A percentile compares a stretch with the other conserved stretches of the same genome.
phyloP scores from a whole-genome alignment of 2,329 filamentous ascomycete genomes.

The Pezicula carpinea region DNA sequence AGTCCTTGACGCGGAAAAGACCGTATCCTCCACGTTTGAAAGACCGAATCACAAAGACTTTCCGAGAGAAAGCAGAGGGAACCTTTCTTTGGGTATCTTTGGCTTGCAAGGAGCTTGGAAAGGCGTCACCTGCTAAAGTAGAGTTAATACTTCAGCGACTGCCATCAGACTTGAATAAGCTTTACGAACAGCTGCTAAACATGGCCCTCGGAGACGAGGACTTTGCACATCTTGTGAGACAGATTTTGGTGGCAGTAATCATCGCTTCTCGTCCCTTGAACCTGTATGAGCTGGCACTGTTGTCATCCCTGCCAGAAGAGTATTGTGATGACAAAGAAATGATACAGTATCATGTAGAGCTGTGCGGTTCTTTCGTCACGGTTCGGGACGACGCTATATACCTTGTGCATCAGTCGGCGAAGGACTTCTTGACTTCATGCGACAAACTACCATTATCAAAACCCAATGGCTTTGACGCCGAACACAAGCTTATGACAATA shows the following conservation, averaged over 20 bases:
- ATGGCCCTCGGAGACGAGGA: slow-evolving; percentile 12
- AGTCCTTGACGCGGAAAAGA: slow-evolving; percentile 3
- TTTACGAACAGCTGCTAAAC: slow-evolving; percentile 20
- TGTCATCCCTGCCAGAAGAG: not conserved
- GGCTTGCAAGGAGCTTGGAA: slow-evolving; percentile 9
- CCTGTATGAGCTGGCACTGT: not conserved
- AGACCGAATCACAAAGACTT: slow-evolving; percentile 1
- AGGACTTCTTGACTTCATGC: slow-evolving; percentile 1
- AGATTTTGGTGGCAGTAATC: not conserved
- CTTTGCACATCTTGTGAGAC: not conserved
- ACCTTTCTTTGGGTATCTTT: slow-evolving; percentile 26
- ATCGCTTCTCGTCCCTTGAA: not conserved
- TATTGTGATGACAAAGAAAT: not conserved
- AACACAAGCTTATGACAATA: not conserved
- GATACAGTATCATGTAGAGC: not conserved
- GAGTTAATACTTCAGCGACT: not conserved
- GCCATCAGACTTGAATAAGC: not conserved
- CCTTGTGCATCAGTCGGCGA: slow-evolving; percentile 4
- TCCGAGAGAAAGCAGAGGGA: slow-evolving; percentile 14
- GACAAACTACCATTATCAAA: not conserved
- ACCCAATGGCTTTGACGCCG: not conserved
- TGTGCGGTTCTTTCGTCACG: slow-evolving; percentile 1
- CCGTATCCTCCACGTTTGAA: slow-evolving; percentile 5
- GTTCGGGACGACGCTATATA: not conserved
- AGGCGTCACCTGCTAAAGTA: not conserved